Evolutionary conservation across 306 rosid genomes (phyloP), one percentile per base, ranked within the genome.

Genomic region (Casuarina glauca): DNA sequence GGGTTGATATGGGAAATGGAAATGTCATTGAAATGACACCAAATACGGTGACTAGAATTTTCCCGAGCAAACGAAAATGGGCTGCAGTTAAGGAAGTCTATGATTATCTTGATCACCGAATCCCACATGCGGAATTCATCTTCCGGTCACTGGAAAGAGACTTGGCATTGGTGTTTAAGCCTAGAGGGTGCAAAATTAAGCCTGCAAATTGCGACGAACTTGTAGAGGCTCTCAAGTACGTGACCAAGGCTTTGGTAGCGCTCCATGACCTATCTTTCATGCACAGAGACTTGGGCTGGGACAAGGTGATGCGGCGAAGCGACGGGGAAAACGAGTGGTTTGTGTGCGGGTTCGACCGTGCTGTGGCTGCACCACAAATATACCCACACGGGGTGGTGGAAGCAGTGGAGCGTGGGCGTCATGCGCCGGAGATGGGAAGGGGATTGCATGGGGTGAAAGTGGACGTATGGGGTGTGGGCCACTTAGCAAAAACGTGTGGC

Each of bases 361-460:
- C 99, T 4, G 93, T 87, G 0, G 94, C 91, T 0, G 97, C 94
- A 0, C 99, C 99, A 19, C 96, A 90, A 77, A 53, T 95, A 58
- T 87, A 91, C n/a, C 94, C 88, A 0, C 71, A 72, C 17, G 69
- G 16, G 9, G 2, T 0, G 4, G 77, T 0, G 1, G 73, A 4
- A 0, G 74, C 2, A 69, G 87, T 12, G 84, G 86, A 79, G 82
- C 85, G 90, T 81, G 94, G 80, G 2, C 82, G 68, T 0, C 85
- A 88, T 78, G 97, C 99, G 54, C 97, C 99, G 51, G 99, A 95
- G 82, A 87, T 91, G 97, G 97, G 81, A 62, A 84, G 99, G 39
- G 97, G 93, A 1, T 52, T 95, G 82, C 99, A 95, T 79, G 93
- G 97, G 4, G 97, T 95, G 78, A 95, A 95, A 75, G 99, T 93